Evolutionary conservation across 2,329 filamentous ascomycete genomes (phyloP), one percentile per base, ranked within the genome.

Genomic region (Dothideomycetidae sp.): DNA sequence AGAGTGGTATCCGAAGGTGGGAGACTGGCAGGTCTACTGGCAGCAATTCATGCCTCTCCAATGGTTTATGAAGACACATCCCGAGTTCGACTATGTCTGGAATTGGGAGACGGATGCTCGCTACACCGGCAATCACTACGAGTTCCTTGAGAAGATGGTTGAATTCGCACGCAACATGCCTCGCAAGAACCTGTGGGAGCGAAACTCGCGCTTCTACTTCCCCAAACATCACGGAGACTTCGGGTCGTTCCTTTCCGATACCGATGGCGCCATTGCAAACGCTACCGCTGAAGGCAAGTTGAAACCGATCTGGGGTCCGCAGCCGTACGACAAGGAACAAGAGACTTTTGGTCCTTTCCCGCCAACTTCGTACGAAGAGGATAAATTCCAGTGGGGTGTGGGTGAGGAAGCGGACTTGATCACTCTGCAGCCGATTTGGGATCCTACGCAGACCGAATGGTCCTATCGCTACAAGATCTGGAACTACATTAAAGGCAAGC

Each of bases 391-490:
- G 35, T 94, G 88, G 86, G 88, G 88, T 19, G 80, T 90, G 1
- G 81, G 73, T 37, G 88, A 94, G 57, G 81, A 92, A 42, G 85
- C 88, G 9, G 88, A 96, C 56, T 72, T 92, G 47, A 88, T 96
- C 52, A 83, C 85, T 0, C 75, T 96, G 43, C 90, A 86, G 52
- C 88, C 88, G 7, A 75, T 96, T 44, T 96, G 88, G 60, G 81
- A 96, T 52, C 86, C 88, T 0, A 77, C 83, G 26, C 75, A 80
- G 42, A 94, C 86, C 1, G 82, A 74, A 1, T 96, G 88, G 88
- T 57, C 57, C 13, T 63, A 60, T 52, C 59, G 60, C 31, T 56
- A 65, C 51, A 63, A 64, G 37, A 63, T 66, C 52, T 66, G 60
- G 61, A 66, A 66, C 49, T 67, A 60, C 53, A 48, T 62, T 28